Base-by-base conservation (phyloP, 129 eudicot species). In the Ambrosia artemisiifolia region DNA sequence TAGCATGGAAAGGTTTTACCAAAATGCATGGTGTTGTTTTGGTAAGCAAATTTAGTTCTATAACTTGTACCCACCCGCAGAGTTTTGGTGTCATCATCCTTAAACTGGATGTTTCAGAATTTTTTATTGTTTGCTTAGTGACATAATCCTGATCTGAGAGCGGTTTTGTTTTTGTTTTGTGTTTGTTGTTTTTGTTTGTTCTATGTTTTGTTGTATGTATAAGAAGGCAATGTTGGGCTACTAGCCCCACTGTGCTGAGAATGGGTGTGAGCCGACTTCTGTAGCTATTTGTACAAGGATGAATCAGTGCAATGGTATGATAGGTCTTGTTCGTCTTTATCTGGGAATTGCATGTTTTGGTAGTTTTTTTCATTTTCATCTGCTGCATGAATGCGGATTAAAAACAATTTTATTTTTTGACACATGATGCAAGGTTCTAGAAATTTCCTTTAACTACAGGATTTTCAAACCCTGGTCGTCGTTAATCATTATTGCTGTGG, bases 231-330 rank as follows among this genome's bases (percentile, higher is more conserved):
- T 85, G 86, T 94, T 85, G 95, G 97, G 96, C 97, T 84, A 82
- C 91, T 90, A 82, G 96, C 89, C 98, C 95, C 97, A 87, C 90
- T 89, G 85, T 93, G 95, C 96, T 91, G 96, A 86, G 97, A 90
- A 84, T 90, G 97, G 94, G 99, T 81, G 94, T 95, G 99, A 95
- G 97, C 94, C 88, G 90, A 91, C 97, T 84, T 90, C 95, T 95
- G 88, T 87, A 92, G 97, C 98, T 87, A 78, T 80, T 81, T 90
- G 88, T 85, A 83, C 97, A 88, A 91, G 90, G 88, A 88, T 78
- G 91, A 83, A 88, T 73, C 90, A 83, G 70, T 90, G 93, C 93
- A 83, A 84, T 71, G 85, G 89, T 87, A 81, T 85, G 88, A 81
- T 84, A 81, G 90, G 92, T 94, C 82, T 81, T 90, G 99, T 88